These are phyloP conservation scores for Spathaspora hagerdaliae DNA, from an alignment of 805 yeast genomes.

Conservation along the genomic window DNA sequence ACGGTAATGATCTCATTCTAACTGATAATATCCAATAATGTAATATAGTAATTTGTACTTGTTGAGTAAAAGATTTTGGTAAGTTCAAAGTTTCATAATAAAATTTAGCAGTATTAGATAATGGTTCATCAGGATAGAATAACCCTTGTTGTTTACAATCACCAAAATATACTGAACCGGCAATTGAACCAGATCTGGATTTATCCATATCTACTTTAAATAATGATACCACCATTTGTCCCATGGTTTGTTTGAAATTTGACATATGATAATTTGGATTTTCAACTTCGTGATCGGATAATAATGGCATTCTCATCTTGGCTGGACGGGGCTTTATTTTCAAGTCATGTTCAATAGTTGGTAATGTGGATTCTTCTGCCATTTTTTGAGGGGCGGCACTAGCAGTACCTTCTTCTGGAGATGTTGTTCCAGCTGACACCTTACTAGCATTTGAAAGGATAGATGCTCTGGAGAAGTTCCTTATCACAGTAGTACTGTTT, in stretches of 20 bases:
- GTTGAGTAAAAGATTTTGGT: slow-evolving; percentile 87
- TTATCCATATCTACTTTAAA: slow-evolving; percentile 87
- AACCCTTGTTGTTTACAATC: slow-evolving; percentile 84
- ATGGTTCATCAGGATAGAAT: slow-evolving; percentile 67
- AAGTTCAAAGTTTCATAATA: slow-evolving; percentile 81
- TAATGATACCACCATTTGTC: slow-evolving; percentile 57
- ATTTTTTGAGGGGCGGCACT: slow-evolving; percentile 27
- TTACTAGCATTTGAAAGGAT: background rate
- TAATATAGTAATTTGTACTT: slow-evolving; percentile 88
- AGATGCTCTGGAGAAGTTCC: background rate
- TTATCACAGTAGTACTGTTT: no score
- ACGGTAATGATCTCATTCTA: slow-evolving; percentile 95
- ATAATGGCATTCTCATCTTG: slow-evolving; percentile 31
- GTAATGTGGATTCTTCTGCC: slow-evolving; percentile 38
- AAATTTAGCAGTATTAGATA: slow-evolving; percentile 70
- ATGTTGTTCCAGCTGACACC: background rate
- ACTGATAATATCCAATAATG: slow-evolving; percentile 93
- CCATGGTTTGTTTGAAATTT: slow-evolving; percentile 42
- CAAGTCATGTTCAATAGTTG: slow-evolving; percentile 32
- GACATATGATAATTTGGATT: slow-evolving; percentile 35
- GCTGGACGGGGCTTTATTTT: slow-evolving; percentile 34
- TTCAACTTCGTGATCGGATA: slow-evolving; percentile 36
- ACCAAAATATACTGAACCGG: slow-evolving; percentile 83
- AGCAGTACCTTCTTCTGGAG: background rate
- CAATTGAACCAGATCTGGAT: slow-evolving; percentile 89